Base-by-base conservation (phyloP, 495 filamentous ascomycete genomes). In the Hypoxylon fragiforme region DNA sequence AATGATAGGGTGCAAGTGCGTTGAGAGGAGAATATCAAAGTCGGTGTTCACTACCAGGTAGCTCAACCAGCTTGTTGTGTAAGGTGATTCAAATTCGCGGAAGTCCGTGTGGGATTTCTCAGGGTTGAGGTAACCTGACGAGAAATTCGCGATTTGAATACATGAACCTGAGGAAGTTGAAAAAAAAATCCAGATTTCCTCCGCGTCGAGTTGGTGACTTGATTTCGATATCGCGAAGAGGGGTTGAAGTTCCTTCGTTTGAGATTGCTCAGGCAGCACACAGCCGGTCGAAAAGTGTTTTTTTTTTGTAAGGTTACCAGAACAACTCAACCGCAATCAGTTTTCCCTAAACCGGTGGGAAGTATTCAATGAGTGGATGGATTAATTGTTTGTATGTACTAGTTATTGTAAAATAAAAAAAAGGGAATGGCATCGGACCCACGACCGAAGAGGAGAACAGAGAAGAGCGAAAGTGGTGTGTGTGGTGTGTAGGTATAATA, bases 81-180 rank as follows among this genome's bases (percentile, higher is more conserved):
- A 40, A 61, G 42, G 46, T 62, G 7, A 34, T 32, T 44, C 58
- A 44, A 62, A 39, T n/a, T 47, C 44, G 52, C 31, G 43, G 42
- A 41, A 53, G 38, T 39, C 58, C 46, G 58, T 49, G 41, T 43
- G 14, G 13, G 24, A 24, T 50, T 41, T 8, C 24, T 34, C 7
- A 31, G 35, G 14, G 19, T 14, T n/a, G 22, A 44, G 37, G 39
- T 46, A 37, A 43, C 45, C 37, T 46, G 31, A 12, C 15, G 37
- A 16, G 30, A 19, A 50, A 38, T 34, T 34, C 12, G 8, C 13
- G 31, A 34, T 12, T 3, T n/a, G 12, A n/a, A 7, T 45, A 35
- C 24, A 3, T 35, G 24, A 28, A 28, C 24, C 24, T 28, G 24
- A 28, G 24, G 24, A 4, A n/a, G n/a, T n/a, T n/a, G n/a, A n/a